Conservation (phyloP, 495 filamentous ascomycete species). For the Penicillium roqueforti region DNA sequence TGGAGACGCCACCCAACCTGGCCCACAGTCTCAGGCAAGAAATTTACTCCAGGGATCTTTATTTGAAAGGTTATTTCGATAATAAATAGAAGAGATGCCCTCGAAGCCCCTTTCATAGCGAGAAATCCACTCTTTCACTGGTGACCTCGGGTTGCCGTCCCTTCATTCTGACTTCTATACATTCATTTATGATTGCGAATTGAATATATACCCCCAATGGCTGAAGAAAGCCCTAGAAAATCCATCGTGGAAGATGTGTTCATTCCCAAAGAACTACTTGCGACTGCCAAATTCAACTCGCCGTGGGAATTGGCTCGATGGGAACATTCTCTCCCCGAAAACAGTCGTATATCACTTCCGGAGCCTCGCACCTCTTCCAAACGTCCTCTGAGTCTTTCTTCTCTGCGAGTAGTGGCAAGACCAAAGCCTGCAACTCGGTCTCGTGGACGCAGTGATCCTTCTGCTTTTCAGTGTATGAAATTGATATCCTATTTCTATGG, state of each 20-base stretch:
- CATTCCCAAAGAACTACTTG: conserved; percentile 19
- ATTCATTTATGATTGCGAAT: neutral
- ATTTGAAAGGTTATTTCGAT: neutral
- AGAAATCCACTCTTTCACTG: neutral
- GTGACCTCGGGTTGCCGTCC: conserved; percentile 1
- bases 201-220: conserved; percentile 1
- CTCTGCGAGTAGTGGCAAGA: conserved; percentile 9
- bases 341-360: conserved; percentile 14
- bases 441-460: conserved; percentile 15
- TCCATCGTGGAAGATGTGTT: conserved; percentile 23
- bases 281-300: conserved; percentile 24
- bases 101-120: neutral
- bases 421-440: conserved; percentile 12
- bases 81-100: neutral
- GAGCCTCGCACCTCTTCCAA: conserved; percentile 4
- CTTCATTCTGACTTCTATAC: neutral
- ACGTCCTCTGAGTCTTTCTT: conserved; percentile 19
- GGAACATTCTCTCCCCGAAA: conserved; percentile 23
- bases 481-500: neutral
- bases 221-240: conserved; percentile 3
- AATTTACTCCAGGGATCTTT: neutral
- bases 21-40: conserved; percentile 2
- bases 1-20: neutral
- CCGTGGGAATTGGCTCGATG: conserved; percentile 21
- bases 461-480: conserved; percentile 15